Base-by-base conservation (phyloP, 371 early-diverging fungal species). In the Mucor piriformis region DNA sequence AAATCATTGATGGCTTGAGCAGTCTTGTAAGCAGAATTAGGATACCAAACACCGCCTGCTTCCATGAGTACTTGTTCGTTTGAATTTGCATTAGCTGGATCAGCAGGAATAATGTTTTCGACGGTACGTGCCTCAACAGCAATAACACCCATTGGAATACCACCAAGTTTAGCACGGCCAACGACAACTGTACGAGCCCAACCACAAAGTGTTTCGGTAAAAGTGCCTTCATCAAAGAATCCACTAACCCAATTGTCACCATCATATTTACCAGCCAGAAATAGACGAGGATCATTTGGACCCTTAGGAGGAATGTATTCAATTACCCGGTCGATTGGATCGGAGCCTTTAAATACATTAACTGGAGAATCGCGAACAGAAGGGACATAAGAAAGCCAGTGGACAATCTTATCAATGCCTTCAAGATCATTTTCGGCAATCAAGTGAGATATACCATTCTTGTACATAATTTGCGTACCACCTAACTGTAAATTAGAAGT, bases 1-100 rank as follows among this genome's bases (percentile, higher is more conserved):
- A 99, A 97, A 78, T 99, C 97, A 61, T 90, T 88, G 79, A 99
- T 97, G 4, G 98, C 95, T 77, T 97, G 97, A 6, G 99, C 95
- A 29, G 99, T 98, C 88, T 99, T 99, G 86, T 87, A 95, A 10
- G 99, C 95, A 34, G 96, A 94, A 89, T 97, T 95, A 43, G 98
- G 97, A 78, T 92, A 94, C 96, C 98, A 98, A 46, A 99, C 99
- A 71, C 95, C 94, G 61, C 97, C 96, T 23, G 99, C 97, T 79
- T 97, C 95, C 70, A 88, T 83, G 53, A 91, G 68, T 6, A 91
- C 87, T 77, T 95, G 93, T 76, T 96, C 95, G 25, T 86, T 85
- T 6, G 97, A 96, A 47, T 88, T 83, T 11, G 90, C 79, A 73
- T 92, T 92, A 47, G 95, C 95, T 6, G 99, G 96, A 72, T 98